These are phyloP conservation scores for Fusarium lateritium DNA, from an alignment of 2,329 filamentous ascomycete genomes.

Conservation along the genomic window DNA sequence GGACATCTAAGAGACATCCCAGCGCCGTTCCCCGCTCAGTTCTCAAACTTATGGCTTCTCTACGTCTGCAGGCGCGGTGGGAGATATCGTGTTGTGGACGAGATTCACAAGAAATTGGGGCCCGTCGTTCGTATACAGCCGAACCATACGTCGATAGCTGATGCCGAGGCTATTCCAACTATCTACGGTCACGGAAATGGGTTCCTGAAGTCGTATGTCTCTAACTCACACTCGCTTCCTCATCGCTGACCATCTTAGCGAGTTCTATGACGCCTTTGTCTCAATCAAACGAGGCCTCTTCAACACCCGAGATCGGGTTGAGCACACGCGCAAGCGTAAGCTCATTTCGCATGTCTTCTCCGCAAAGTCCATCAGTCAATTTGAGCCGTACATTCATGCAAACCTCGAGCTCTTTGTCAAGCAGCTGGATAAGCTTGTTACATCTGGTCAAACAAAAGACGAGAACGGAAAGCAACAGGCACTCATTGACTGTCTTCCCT, in stretches of 20 bases:
- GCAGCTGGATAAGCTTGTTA: constrained; percentile 78
- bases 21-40: constrained; percentile 73
- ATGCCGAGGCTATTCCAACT: constrained; percentile 80
- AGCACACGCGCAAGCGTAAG: constrained; percentile 92
- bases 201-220: constrained; percentile 76
- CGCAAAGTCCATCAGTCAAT: constrained; percentile 83
- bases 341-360: constrained; percentile 90
- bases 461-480: constrained; percentile 74
- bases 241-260: constrained; percentile 60
- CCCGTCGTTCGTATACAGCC: constrained; percentile 88
- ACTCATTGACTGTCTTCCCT: constrained; percentile 80
- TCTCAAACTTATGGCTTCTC: constrained; percentile 87
- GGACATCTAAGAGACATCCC: constrained; percentile 68
- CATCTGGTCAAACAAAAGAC: constrained; percentile 63
- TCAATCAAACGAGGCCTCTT: constrained; percentile 89
- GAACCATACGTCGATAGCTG: constrained; percentile 85
- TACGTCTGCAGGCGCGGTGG: constrained; percentile 74
- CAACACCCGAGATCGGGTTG: constrained; percentile 85
- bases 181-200: constrained; percentile 88
- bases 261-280: constrained; percentile 94
- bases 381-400: constrained; percentile 88
- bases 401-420: constrained; percentile 82
- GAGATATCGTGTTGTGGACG: constrained; percentile 76
- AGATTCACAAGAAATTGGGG: constrained; percentile 81
- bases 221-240: accelerated